These are phyloP conservation scores for Gloeophyllum trabeum DNA, from an alignment of 768 basidiomycete species.

Conservation along the genomic window DNA sequence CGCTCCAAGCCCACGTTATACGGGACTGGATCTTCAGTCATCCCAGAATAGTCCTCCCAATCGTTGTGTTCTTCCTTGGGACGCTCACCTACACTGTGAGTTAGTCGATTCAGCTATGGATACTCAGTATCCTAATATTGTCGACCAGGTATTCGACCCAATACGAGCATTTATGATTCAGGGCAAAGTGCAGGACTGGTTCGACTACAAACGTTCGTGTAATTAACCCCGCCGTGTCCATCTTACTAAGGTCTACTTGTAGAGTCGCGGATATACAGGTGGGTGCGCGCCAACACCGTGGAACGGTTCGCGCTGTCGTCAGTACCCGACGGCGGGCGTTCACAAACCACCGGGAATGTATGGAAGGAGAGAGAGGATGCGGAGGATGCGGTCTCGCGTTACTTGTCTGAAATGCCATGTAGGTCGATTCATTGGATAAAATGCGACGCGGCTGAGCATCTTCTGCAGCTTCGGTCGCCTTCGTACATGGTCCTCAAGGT, in stretches of 20 bases:
- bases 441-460: no score
- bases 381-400: conserved; percentile 49
- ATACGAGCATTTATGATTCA: conserved; percentile 77
- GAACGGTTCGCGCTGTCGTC: conserved; percentile 29
- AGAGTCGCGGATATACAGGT: conserved; percentile 71
- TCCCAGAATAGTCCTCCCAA: conserved; percentile 73
- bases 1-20: conserved; percentile 53
- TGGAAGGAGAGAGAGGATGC: conserved; percentile 88
- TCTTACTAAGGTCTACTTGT: conserved; percentile 6
- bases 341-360: conserved; percentile 22
- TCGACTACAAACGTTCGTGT: conserved; percentile 58
- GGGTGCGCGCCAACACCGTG: conserved; percentile 55
- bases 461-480: conserved; percentile 53
- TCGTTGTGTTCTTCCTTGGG: conserved; percentile 82
- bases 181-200: conserved; percentile 74
- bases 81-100: conserved; percentile 79
- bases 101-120: conserved; percentile 4
- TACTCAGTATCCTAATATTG: not conserved
- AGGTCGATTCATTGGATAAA: no score
- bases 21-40: conserved; percentile 80
- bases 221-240: not conserved
- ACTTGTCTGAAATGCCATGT: conserved; percentile 74
- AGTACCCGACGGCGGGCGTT: conserved; percentile 9
- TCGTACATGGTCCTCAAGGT: conserved; percentile 76
- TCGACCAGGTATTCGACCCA: conserved; percentile 83